Conservation (phyloP, 2,329 filamentous ascomycete species). For the Fusarium solani-melongenae region DNA sequence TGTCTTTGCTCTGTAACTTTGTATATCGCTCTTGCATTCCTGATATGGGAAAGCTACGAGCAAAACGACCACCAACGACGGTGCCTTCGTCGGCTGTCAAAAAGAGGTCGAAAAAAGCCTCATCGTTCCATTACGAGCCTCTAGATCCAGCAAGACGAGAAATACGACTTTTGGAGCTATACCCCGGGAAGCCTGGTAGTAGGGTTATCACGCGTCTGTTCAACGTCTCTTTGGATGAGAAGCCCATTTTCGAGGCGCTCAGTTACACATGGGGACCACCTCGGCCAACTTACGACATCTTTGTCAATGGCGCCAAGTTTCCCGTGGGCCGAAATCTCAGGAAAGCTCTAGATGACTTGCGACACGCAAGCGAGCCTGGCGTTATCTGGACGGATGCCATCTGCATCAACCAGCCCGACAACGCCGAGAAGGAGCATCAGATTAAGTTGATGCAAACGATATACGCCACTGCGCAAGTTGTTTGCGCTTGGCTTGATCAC, state of each 20-base stretch:
- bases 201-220: background rate
- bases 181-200: constrained; percentile 1
- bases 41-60: background rate
- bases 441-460: constrained; percentile 9
- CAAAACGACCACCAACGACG: background rate
- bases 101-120: background rate
- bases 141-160: background rate
- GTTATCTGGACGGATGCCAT: constrained; percentile 17
- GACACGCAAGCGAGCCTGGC: background rate
- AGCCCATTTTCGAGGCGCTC: constrained; percentile 4
- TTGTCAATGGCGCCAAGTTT: background rate
- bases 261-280: constrained; percentile 13
- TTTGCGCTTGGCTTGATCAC: constrained; percentile 15
- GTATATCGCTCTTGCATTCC: no score
- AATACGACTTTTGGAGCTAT: background rate
- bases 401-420: constrained; percentile 15
- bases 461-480: background rate
- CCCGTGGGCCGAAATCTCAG: background rate
- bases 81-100: background rate
- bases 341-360: constrained; percentile 5
- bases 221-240: background rate
- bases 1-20: background rate
- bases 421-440: constrained; percentile 2
- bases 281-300: background rate
- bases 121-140: background rate